Conservation (phyloP, 345 rosid genomes). For the Corchorus olitorius region DNA sequence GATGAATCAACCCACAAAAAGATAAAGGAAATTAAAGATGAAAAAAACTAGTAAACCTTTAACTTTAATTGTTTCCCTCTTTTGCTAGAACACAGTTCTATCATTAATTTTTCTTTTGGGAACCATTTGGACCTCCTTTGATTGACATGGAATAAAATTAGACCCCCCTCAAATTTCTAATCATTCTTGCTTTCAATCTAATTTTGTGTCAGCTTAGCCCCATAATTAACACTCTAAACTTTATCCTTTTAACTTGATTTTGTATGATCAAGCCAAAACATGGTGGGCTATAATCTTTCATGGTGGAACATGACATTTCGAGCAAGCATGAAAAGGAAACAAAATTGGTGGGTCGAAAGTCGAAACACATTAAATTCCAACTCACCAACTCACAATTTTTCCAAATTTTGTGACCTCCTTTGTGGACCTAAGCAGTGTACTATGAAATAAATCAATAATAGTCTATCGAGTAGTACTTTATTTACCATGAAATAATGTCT, state of each 20-base stretch:
- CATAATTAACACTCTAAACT: background rate
- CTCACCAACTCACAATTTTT: background rate
- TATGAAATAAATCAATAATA: background rate
- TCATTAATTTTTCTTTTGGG: background rate
- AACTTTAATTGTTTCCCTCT: background rate
- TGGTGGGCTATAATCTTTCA: background rate
- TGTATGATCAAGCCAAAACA: background rate
- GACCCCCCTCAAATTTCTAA: background rate
- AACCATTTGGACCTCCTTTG: background rate
- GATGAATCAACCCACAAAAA: background rate
- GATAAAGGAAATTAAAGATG: slow-evolving; percentile 3
- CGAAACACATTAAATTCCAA: background rate
- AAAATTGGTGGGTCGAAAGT: background rate
- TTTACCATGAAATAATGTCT: too few relatives aligned
- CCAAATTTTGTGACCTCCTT: background rate
- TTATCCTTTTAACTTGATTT: background rate
- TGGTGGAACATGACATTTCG: background rate
- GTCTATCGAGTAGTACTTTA: background rate
- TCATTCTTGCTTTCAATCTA: slow-evolving; percentile 8
- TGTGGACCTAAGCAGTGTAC: background rate
- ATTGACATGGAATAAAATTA: background rate
- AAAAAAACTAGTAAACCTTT: background rate
- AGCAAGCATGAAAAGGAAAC: background rate
- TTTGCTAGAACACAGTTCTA: background rate
- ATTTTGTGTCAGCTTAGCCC: background rate